Conservation (phyloP, 2,329 filamentous ascomycete genomes). For the Sclerotinia trifoliorum region DNA sequence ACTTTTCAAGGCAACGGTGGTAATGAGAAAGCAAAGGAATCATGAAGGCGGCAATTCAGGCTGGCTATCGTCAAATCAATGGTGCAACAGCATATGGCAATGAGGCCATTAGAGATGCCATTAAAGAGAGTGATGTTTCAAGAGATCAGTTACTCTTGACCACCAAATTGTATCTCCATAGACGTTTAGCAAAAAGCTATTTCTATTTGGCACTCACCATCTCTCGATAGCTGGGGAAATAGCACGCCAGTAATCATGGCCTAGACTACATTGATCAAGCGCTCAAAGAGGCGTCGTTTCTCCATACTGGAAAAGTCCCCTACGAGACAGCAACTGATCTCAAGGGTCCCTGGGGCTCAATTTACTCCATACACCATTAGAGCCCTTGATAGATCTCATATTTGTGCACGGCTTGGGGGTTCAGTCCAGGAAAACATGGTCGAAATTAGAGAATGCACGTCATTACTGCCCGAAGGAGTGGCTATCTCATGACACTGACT, state of each 20-base stretch:
- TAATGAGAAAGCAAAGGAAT: slow-evolving; percentile 2
- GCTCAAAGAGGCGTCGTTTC: not conserved
- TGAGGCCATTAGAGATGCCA: slow-evolving; percentile 41
- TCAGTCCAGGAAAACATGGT: slow-evolving; percentile 43
- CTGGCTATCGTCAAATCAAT: slow-evolving; percentile 20
- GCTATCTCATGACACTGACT: slow-evolving; percentile 12
- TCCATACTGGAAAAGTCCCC: not conserved
- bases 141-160: slow-evolving; percentile 43
- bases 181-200: not conserved
- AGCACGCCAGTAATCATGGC: not conserved
- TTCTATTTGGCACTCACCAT: not conserved
- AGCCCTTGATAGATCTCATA: slow-evolving; percentile 36
- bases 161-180: not conserved
- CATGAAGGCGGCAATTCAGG: not conserved
- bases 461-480: slow-evolving; percentile 41
- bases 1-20: slow-evolving; percentile 16
- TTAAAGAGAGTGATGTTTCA: slow-evolving; percentile 41
- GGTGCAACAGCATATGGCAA: slow-evolving; percentile 12
- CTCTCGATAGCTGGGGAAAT: not conserved
- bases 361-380: slow-evolving; percentile 25
- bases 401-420: slow-evolving; percentile 47
- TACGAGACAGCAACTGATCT: not conserved
- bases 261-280: not conserved
- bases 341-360: slow-evolving; percentile 29
- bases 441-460: slow-evolving; percentile 31